These are phyloP conservation scores for Mucor indicus DNA, from an alignment of 371 early-diverging fungal genomes.

Conservation along the genomic window DNA sequence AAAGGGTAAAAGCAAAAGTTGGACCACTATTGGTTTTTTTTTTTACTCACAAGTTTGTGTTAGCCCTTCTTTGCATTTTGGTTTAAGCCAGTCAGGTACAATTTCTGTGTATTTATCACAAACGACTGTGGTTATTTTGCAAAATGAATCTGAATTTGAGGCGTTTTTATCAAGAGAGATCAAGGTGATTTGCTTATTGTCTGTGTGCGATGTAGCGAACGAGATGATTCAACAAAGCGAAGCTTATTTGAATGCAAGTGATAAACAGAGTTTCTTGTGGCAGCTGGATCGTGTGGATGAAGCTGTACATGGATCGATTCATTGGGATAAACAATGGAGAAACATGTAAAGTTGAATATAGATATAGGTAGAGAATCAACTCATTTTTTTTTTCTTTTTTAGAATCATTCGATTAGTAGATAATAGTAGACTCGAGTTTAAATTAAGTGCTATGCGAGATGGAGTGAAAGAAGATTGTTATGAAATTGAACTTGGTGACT, in stretches of 20 bases:
- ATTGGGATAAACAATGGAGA: slow-evolving; percentile 22
- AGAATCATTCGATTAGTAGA: slow-evolving; percentile 14
- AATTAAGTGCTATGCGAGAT: neutral
- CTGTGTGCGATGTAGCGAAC: slow-evolving; percentile 46
- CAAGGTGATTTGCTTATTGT: slow-evolving; percentile 39
- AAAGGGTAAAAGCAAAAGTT: slow-evolving; percentile 31
- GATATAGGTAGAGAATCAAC: neutral
- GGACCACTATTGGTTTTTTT: neutral
- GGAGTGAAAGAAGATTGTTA: neutral
- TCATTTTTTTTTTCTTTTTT: neutral
- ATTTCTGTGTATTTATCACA: slow-evolving; percentile 42
- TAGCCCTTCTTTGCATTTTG: slow-evolving; percentile 31
- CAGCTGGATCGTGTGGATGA: slow-evolving; percentile 50
- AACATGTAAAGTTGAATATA: slow-evolving; percentile 30
- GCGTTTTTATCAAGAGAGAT: slow-evolving; percentile 42
- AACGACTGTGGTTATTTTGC: slow-evolving; percentile 38
- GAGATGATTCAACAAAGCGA: slow-evolving; percentile 25
- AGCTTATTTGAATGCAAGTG: slow-evolving; percentile 15
- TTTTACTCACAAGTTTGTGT: neutral
- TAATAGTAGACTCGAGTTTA: slow-evolving; percentile 20
- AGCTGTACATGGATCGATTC: slow-evolving; percentile 35
- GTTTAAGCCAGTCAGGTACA: slow-evolving; percentile 31
- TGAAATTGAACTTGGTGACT: neutral
- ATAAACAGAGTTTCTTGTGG: slow-evolving; percentile 33
- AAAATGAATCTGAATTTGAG: slow-evolving; percentile 41